phyloP scores from a whole-genome alignment of 2,329 filamentous ascomycete genomes.

The Penicillium sp. region DNA sequence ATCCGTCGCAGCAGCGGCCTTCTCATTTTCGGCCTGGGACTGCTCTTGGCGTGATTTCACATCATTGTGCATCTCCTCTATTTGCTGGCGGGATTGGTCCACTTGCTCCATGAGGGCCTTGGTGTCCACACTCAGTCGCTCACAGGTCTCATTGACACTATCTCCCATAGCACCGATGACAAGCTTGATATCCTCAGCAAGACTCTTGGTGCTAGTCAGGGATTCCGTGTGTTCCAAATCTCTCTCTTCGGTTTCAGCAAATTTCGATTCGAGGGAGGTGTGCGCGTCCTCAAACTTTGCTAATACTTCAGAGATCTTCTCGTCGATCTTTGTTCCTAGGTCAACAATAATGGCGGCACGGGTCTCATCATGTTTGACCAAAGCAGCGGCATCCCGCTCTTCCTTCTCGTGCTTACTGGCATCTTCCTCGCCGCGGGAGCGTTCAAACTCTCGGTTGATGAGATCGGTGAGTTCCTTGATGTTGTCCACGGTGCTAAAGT shows the following conservation, averaged over 20 bases:
- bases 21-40: constrained; percentile 76
- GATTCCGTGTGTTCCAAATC: constrained; percentile 71
- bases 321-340: constrained; percentile 62
- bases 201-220: constrained; percentile 69
- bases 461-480: constrained; percentile 70
- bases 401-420: constrained; percentile 77
- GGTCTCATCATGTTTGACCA: constrained; percentile 61
- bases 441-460: constrained; percentile 84
- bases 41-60: constrained; percentile 76
- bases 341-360: constrained; percentile 56
- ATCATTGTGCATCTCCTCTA: constrained; percentile 71
- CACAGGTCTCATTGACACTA: constrained; percentile 75
- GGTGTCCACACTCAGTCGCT: constrained; percentile 83
- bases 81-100: constrained; percentile 71
- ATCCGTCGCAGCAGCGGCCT: constrained; percentile 70
- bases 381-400: constrained; percentile 54
- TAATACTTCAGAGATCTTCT: constrained; percentile 78
- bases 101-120: constrained; percentile 82
- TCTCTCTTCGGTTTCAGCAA: constrained; percentile 70
- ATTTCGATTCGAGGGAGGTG: constrained; percentile 68
- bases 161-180: constrained; percentile 82
- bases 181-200: constrained; percentile 82
- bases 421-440: constrained; percentile 75
- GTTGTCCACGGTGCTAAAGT: constrained; percentile 54
- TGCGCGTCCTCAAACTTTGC: constrained; percentile 87